These are phyloP conservation scores for Cercospora sesami DNA, from an alignment of 2,329 filamentous ascomycete genomes.

Conservation along the genomic window DNA sequence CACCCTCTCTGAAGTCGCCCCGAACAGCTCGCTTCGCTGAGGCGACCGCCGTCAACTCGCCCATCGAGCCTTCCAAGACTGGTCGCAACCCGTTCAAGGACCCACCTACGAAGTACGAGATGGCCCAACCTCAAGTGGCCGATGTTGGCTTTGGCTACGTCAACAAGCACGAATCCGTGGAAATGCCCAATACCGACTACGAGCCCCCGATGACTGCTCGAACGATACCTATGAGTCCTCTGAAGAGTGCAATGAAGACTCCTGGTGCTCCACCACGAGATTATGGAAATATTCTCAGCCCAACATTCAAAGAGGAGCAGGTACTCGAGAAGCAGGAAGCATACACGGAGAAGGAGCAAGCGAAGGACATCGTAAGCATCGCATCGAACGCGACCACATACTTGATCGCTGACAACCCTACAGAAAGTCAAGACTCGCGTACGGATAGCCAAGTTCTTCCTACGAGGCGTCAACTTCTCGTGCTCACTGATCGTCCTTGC, in stretches of 20 bases:
- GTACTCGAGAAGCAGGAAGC: conserved; percentile 80
- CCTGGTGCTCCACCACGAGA: conserved; percentile 77
- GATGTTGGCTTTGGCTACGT: conserved; percentile 95
- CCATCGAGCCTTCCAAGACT: conserved; percentile 59
- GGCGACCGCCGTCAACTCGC: conserved; percentile 76
- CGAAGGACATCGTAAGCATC: conserved; percentile 77
- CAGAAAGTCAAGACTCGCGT: conserved; percentile 92
- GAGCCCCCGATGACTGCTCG: conserved; percentile 53
- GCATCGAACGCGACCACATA: neutral
- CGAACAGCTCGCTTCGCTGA: conserved; percentile 78
- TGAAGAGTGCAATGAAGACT: conserved; percentile 87
- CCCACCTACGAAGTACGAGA: conserved; percentile 56
- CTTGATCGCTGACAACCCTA: conserved; percentile 42
- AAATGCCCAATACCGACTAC: conserved; percentile 55
- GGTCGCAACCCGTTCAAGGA: conserved; percentile 60
- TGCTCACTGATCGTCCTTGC: conserved; percentile 92
- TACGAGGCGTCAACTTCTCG: conserved; percentile 95
- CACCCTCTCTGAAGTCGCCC: conserved; percentile 48
- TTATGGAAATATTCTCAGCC: conserved; percentile 75
- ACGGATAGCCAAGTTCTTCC: conserved; percentile 87
- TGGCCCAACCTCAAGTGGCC: conserved; percentile 69
- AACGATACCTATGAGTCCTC: conserved; percentile 64
- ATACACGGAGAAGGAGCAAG: conserved; percentile 81
- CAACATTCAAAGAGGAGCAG: conserved; percentile 87
- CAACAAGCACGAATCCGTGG: conserved; percentile 57